These are phyloP conservation scores for Candida hungchunana DNA, from an alignment of 805 yeast species.

Conservation along the genomic window DNA sequence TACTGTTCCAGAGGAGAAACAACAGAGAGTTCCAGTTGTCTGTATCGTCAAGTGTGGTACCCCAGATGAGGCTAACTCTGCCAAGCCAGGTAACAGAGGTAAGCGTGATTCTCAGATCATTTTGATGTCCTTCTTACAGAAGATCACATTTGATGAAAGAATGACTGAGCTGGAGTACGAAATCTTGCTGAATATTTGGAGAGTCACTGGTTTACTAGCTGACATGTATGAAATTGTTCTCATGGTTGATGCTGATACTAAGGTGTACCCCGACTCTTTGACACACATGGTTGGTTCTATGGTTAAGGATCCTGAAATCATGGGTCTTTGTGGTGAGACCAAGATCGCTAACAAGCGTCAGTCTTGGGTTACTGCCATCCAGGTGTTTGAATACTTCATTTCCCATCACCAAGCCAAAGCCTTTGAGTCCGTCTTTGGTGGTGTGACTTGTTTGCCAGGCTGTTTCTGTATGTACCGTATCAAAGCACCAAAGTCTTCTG, in stretches of 20 bases:
- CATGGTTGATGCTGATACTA: slow-evolving; percentile 95
- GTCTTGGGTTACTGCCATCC: slow-evolving; percentile 90
- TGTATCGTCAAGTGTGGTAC: slow-evolving; percentile 86
- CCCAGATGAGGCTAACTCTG: slow-evolving; percentile 63
- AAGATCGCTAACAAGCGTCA: slow-evolving; percentile 78
- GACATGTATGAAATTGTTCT: slow-evolving; percentile 75
- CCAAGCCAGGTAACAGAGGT: slow-evolving; percentile 92
- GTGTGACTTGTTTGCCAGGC: slow-evolving; percentile 94
- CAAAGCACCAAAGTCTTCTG: slow-evolving; percentile 78
- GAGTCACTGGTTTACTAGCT: slow-evolving; percentile 80
- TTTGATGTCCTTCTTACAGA: slow-evolving; percentile 85
- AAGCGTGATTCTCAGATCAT: slow-evolving; percentile 92
- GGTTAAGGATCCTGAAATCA: slow-evolving; percentile 79
- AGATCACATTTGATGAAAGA: slow-evolving; percentile 85
- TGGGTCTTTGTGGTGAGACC: slow-evolving; percentile 96
- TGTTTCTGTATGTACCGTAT: slow-evolving; percentile 91
- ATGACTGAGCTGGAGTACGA: slow-evolving; percentile 89
- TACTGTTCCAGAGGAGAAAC: slow-evolving; percentile 75
- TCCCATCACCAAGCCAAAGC: slow-evolving; percentile 95
- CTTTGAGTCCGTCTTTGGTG: slow-evolving; percentile 90
- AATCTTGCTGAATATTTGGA: slow-evolving; percentile 70
- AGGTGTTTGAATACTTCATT: slow-evolving; percentile 88
- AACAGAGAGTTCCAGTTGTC: slow-evolving; percentile 78
- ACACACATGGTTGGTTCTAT: slow-evolving; percentile 89
- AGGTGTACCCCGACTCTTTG: slow-evolving; percentile 78